These are phyloP conservation scores for Cyberlindnera amylophila DNA, from an alignment of 805 yeast species.

Conservation along the genomic window DNA sequence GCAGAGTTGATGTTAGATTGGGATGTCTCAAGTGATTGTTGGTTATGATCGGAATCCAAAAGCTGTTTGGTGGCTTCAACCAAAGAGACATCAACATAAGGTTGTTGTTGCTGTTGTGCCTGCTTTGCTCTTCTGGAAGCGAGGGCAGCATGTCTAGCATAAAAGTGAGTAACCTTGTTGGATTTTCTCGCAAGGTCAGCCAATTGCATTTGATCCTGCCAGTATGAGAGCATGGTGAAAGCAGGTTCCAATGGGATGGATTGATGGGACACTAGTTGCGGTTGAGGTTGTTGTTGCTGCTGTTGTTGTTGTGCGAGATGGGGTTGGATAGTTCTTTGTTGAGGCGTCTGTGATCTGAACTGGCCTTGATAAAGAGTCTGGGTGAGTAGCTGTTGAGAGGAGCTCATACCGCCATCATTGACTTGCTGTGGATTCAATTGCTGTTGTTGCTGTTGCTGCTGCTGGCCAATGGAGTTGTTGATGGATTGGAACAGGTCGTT, in stretches of 20 bases:
- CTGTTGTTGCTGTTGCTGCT: slow-evolving; percentile 11
- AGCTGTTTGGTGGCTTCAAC: slow-evolving; percentile 39
- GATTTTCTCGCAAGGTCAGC: slow-evolving; percentile 68
- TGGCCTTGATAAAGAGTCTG: slow-evolving; percentile 40
- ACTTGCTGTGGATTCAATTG: slow-evolving; percentile 19
- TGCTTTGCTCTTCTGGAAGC: slow-evolving; percentile 43
- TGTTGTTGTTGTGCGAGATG: slow-evolving; percentile 27
- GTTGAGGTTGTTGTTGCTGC: slow-evolving; percentile 29
- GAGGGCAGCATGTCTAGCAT: slow-evolving; percentile 80
- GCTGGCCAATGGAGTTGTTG: slow-evolving; percentile 16
- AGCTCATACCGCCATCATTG: slow-evolving; percentile 27
- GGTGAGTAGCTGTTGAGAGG: slow-evolving; percentile 34
- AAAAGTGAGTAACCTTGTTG: slow-evolving; percentile 62
- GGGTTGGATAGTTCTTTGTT: slow-evolving; percentile 28
- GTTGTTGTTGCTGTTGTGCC: slow-evolving; percentile 15
- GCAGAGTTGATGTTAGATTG: slow-evolving; percentile 16
- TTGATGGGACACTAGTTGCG: slow-evolving; percentile 17
- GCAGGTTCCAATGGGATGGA: slow-evolving; percentile 33
- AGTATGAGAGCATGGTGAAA: slow-evolving; percentile 41
- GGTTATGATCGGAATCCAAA: slow-evolving; percentile 26
- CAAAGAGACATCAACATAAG: slow-evolving; percentile 21
- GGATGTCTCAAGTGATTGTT: slow-evolving; percentile 9
- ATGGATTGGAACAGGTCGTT: slow-evolving; percentile 23
- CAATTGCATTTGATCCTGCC: slow-evolving; percentile 80
- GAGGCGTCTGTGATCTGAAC: slow-evolving; percentile 33